Evolutionary conservation across 2,329 filamentous ascomycete species (phyloP), one percentile per base, ranked within the genome.

Genomic region (Cladosporium sp.): DNA sequence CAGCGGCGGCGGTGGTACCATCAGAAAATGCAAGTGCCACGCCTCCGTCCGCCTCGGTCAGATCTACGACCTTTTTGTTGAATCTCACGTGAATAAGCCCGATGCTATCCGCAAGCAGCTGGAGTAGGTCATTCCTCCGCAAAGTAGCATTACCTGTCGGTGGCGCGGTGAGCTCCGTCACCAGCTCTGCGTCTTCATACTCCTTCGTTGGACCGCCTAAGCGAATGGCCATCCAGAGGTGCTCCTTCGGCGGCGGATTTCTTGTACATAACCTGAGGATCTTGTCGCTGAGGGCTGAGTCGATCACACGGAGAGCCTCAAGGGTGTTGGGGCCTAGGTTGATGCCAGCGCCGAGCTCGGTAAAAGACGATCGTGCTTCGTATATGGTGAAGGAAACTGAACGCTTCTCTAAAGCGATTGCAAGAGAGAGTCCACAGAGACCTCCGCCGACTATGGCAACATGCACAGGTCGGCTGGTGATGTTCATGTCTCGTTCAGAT

Each of bases 281-380:
- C 20, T 62, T 64, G 12, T 70, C 66, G 30, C 64, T 64, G 2
- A 70, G 55, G 12, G 70, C 71, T 1, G 80, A 78, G 37, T 80
- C 78, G 59, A 86, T 72, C 91, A 97, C 82, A 86, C 97, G 70
- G 91, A 99, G 84, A 90, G 92, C 75, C 85, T 97, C 73, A 96
- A 97, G 88, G 88, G 89, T 76, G 86, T 87, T 77, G n/a, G 83
- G 81, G 1, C 81, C 81, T 34, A 86, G 76, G 11, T 79, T 78
- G 7, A 86, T 76, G 12, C 83, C 84, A 1, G 82, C 81, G 1
- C 84, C 83, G 20, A 85, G 80, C 65, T 86, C 84, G 20, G 76
- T 76, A 63, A 86, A 86, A 9, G 73, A 73, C 0, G 72, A 47
- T 0, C 82, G 80, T 0, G 81, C 59, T 61, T 71, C 69, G 63